Evolutionary conservation across 2,329 filamentous ascomycete species (phyloP).

Genomic region (Botryotinia globosa): DNA sequence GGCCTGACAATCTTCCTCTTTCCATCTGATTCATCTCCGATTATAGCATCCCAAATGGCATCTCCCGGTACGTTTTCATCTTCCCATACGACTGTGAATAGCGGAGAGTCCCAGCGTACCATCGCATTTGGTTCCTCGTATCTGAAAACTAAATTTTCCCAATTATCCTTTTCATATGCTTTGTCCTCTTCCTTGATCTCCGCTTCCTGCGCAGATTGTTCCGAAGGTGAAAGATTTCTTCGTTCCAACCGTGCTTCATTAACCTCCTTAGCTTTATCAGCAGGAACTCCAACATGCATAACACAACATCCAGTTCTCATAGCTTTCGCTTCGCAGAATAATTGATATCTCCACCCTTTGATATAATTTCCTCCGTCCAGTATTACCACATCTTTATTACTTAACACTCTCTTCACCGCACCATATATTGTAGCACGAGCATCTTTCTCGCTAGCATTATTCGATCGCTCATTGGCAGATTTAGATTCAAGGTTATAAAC

Average conservation of each 20-base stretch:
- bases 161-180: constrained; percentile 34
- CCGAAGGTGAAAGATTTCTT: constrained; percentile 31
- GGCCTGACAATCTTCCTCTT: constrained; percentile 63
- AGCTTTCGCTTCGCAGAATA: constrained; percentile 82
- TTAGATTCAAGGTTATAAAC: constrained; percentile 66
- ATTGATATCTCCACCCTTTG: constrained; percentile 84
- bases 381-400: constrained; percentile 71
- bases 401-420: constrained; percentile 73
- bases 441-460: constrained; percentile 76
- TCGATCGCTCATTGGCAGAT: constrained; percentile 61
- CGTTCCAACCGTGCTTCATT: constrained; percentile 57
- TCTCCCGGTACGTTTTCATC: constrained; percentile 67
- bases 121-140: constrained; percentile 87
- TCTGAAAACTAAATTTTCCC: constrained; percentile 53
- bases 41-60: constrained; percentile 70
- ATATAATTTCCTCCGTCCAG: constrained; percentile 84
- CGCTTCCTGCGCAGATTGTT: constrained; percentile 29
- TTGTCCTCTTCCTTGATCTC: constrained; percentile 35
- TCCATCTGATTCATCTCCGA: constrained; percentile 57
- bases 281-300: constrained; percentile 59
- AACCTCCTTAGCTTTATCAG: constrained; percentile 52
- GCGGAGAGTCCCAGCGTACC: constrained; percentile 78
- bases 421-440: constrained; percentile 73
- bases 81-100: constrained; percentile 76
- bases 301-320: constrained; percentile 72